Evolutionary conservation across 1,284 basidiomycete species (phyloP).

Genomic region (Anthracocystis setariae): DNA sequence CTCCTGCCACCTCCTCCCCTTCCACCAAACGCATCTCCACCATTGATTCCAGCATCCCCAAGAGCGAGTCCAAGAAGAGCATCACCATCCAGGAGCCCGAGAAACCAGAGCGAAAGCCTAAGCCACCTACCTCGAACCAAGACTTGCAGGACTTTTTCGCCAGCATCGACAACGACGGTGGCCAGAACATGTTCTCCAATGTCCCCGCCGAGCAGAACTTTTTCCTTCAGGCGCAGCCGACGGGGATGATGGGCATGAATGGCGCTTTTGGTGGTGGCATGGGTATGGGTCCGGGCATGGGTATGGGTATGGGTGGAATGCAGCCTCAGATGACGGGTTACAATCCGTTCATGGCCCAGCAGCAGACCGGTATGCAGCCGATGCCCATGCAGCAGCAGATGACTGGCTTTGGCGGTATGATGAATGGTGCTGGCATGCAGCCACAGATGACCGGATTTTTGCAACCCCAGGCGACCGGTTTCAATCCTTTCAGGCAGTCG

Average conservation of each 20-base stretch:
- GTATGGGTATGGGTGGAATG: conserved; percentile 32
- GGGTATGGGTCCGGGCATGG: conserved; percentile 70
- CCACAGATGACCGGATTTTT: conserved; percentile 70
- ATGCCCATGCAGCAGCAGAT: conserved; percentile 72
- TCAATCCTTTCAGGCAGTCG: conserved; percentile 75
- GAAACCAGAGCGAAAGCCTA: conserved; percentile 44
- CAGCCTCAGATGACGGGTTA: conserved; percentile 69
- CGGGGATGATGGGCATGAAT: conserved; percentile 52
- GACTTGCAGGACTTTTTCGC: conserved; percentile 87
- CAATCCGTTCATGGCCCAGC: conserved; percentile 69
- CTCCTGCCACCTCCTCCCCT: conserved; percentile 14
- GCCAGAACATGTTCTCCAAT: conserved; percentile 75
- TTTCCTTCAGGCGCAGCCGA: conserved; percentile 52
- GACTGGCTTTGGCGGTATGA: conserved; percentile 71
- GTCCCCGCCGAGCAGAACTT: conserved; percentile 44
- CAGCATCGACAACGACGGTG: conserved; percentile 85
- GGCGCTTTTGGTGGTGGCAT: conserved; percentile 26
- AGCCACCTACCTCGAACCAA: conserved; percentile 61
- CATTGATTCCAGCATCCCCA: conserved; percentile 22
- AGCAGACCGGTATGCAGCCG: conserved; percentile 46
- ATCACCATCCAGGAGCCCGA: conserved; percentile 55
- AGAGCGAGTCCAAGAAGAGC: conserved; percentile 49
- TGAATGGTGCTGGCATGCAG: conserved; percentile 28
- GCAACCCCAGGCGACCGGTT: conserved; percentile 79
- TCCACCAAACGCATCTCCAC: conserved; percentile 18